These are phyloP conservation scores for Heterobasidion occidentale DNA, from an alignment of 1,284 basidiomycete genomes.

Conservation along the genomic window DNA sequence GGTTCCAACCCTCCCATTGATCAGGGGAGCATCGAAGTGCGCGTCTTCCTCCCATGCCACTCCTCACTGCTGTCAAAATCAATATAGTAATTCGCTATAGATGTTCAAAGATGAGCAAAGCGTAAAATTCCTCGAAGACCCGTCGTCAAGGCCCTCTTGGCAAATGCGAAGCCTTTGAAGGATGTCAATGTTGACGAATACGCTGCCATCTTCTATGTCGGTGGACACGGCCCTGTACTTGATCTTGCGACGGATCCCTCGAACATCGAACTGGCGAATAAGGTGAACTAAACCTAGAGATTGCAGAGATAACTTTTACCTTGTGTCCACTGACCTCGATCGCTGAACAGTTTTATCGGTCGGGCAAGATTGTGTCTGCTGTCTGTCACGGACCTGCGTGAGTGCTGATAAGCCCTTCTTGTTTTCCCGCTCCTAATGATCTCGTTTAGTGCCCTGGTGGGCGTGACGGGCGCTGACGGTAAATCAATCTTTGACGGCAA, in stretches of 20 bases:
- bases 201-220: constrained; percentile 72
- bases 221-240: constrained; percentile 68
- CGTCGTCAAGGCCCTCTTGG: constrained; percentile 47
- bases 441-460: constrained; percentile 35
- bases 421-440: neutral
- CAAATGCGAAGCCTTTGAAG: constrained; percentile 51
- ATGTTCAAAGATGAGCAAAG: constrained; percentile 50
- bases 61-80: neutral
- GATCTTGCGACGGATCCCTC: constrained; percentile 54
- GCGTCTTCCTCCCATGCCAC: neutral
- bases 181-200: constrained; percentile 57
- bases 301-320: too few species aligned
- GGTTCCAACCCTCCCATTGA: constrained; percentile 75
- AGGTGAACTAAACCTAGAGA: constrained; percentile 24
- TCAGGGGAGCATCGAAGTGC: constrained; percentile 44
- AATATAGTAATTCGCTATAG: constrained; percentile 18
- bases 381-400: constrained; percentile 73
- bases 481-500: constrained; percentile 60
- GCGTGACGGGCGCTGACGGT: constrained; percentile 43
- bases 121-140: constrained; percentile 57
- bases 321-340: neutral
- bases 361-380: constrained; percentile 51
- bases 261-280: constrained; percentile 51
- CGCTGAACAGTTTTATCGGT: constrained; percentile 44
- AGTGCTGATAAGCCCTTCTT: constrained; percentile 8